These are phyloP conservation scores for Pichia sp. DNA, from an alignment of 1,139 yeast species.

Conservation along the genomic window DNA sequence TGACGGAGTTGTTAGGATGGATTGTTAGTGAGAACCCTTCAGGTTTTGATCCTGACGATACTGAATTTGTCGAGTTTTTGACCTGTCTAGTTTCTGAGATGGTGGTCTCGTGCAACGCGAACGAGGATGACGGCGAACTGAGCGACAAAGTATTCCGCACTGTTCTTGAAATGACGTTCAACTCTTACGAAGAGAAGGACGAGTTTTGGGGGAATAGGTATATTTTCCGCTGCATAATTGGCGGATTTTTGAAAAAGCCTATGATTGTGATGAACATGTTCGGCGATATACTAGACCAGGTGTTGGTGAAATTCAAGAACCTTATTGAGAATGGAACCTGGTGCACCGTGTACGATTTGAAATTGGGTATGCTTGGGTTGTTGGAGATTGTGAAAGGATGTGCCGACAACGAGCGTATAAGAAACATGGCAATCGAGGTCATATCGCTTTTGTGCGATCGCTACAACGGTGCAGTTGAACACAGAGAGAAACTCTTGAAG, in stretches of 20 bases:
- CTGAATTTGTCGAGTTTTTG: constrained; percentile 18
- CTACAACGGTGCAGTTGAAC: constrained; percentile 16
- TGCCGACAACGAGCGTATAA: background rate
- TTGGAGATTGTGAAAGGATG: constrained; percentile 7
- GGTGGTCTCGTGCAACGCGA: constrained; percentile 8
- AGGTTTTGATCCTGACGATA: constrained; percentile 14
- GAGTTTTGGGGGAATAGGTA: constrained; percentile 16
- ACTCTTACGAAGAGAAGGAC: constrained; percentile 13
- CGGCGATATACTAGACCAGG: constrained; percentile 3
- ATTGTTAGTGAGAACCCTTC: constrained; percentile 16
- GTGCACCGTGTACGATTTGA: constrained; percentile 47
- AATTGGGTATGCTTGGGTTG: constrained; percentile 40
- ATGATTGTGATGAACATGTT: constrained; percentile 7
- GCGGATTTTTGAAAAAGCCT: constrained; percentile 12
- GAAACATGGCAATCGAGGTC: constrained; percentile 2
- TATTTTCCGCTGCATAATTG: constrained; percentile 11
- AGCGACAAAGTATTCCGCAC: constrained; percentile 10
- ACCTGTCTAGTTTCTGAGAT: constrained; percentile 12
- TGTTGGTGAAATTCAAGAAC: constrained; percentile 11
- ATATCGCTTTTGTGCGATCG: constrained; percentile 9
- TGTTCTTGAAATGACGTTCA: constrained; percentile 10
- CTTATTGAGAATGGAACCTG: constrained; percentile 13
- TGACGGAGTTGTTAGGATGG: constrained; percentile 17
- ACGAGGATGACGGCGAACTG: constrained; percentile 5
- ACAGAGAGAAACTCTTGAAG: constrained; percentile 17